Evolutionary conservation across 2,329 filamentous ascomycete species (phyloP).

Genomic region (Lecanoromycetidae sp.): DNA sequence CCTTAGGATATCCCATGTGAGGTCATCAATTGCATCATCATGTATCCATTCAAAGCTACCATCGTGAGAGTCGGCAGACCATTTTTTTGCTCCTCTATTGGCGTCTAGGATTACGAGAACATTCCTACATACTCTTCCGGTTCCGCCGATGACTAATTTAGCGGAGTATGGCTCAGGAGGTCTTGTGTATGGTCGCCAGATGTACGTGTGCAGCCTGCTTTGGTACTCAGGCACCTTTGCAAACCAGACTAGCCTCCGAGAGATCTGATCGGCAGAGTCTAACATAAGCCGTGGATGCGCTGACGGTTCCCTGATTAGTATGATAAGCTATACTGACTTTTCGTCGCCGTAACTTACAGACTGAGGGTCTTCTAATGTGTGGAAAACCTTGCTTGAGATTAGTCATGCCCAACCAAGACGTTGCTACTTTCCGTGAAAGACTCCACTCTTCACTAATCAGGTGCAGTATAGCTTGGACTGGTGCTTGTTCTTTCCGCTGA

Average conservation of each 20-base stretch:
- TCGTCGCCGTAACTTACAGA: background rate
- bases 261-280: background rate
- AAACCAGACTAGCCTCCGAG: background rate
- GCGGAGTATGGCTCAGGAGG: background rate
- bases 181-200: background rate
- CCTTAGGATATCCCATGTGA: too few species aligned
- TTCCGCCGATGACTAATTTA: background rate
- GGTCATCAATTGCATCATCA: too few species aligned
- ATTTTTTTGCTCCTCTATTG: background rate
- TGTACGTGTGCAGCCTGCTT: background rate
- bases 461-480: background rate
- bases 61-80: too few species aligned
- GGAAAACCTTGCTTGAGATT: background rate
- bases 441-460: background rate
- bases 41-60: too few species aligned
- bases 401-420: background rate
- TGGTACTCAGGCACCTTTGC: background rate
- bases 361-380: background rate
- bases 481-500: background rate
- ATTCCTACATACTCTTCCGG: background rate
- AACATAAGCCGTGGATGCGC: background rate
- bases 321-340: background rate
- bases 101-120: background rate
- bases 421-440: background rate
- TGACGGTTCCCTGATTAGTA: background rate